Base-by-base conservation (phyloP, 2,329 filamentous ascomycete genomes). In the Celoporthe dispersa region DNA sequence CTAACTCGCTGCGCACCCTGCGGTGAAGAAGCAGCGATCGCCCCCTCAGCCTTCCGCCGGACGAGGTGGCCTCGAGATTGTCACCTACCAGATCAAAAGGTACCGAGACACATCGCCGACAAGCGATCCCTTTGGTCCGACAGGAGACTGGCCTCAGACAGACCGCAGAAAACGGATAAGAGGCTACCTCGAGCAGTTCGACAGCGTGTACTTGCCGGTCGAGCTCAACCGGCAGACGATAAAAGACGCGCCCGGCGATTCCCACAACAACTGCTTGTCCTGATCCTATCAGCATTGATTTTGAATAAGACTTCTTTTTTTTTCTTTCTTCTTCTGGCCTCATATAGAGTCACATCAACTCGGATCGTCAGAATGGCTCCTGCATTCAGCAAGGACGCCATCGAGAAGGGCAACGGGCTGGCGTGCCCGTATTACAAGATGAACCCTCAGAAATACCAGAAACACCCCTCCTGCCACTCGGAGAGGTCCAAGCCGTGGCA, bases 31-130 rank as follows among this genome's bases (percentile, higher is more conserved):
- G 2, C 7, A 37, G 57, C 16, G 14, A 9, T 4, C 53, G 4
- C n/a, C 12, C 6, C n/a, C 31, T 33, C 37, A 11, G 3, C 3
- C 48, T 22, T 16, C 12, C 19, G 14, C 9, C 25, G 28, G 11
- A 4, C 9, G 39, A 14, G 57, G 39, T 9, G 39, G 37, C 19
- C 22, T 9, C 11, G 57, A 37, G 25, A 39, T n/a, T 37, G 28
- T 62, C 22, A 68, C 66, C 28, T 68, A 55, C 12, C 66, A 68
- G 16, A 68, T 68, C 57, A 51, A 68, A 33, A 51, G 37, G 14
- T 68, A 55, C 16, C 57, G 66, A 51, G 66, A 68, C 6, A 53
- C 66, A 9, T 68, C 66, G 0, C 66, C 66, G 2, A 28, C 66
- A 22, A 68, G 66, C 33, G 57, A 63, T 2, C 66, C 66, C 0